Conservation (phyloP, 2,329 filamentous ascomycete species). For the Ophiosphaerella korrae region DNA sequence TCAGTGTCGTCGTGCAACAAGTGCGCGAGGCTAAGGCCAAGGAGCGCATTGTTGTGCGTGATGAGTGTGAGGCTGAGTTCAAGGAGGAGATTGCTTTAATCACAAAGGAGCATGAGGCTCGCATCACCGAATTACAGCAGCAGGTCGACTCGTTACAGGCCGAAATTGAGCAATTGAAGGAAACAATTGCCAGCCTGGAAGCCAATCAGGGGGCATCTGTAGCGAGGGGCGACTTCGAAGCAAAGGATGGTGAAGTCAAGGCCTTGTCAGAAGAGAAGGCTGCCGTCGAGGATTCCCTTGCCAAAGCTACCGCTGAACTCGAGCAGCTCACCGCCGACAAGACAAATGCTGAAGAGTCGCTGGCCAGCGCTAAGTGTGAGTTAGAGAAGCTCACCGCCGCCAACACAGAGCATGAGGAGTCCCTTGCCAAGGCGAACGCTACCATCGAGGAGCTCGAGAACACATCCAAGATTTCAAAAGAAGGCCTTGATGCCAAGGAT, state of each 20-base stretch:
- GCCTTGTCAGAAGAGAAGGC: conserved; percentile 26
- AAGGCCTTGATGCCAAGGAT: conserved; percentile 35
- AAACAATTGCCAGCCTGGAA: conserved; percentile 28
- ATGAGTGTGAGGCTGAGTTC: conserved; percentile 43
- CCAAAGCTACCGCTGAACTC: conserved; percentile 22
- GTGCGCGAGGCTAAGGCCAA: conserved; percentile 47
- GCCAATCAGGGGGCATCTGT: conserved; percentile 19
- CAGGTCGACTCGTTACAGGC: conserved; percentile 35
- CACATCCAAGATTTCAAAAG: conserved; percentile 23
- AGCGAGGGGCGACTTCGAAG: conserved; percentile 31
- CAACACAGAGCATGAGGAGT: conserved; percentile 28
- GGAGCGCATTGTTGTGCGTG: conserved; percentile 43
- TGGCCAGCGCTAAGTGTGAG: conserved; percentile 25
- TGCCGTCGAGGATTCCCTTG: conserved; percentile 21
- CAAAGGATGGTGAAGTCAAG: conserved; percentile 38
- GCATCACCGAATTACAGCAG: conserved; percentile 31
- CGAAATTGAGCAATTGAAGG: conserved; percentile 37
- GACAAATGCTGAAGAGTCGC: conserved; percentile 17
- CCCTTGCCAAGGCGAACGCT: conserved; percentile 25
- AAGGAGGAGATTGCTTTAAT: conserved; percentile 2
- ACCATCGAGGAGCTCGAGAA: conserved; percentile 26
- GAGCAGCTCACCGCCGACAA: conserved; percentile 19
- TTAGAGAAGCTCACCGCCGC: conserved; percentile 24
- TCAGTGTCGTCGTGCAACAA: conserved; percentile 49
- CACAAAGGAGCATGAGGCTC: conserved; percentile 3